A percentile compares a stretch with the other conserved stretches of the same genome.
These are phyloP conservation scores for Beta corolliflora DNA, from an alignment of 179 eudicot species.

Conservation along the genomic window DNA sequence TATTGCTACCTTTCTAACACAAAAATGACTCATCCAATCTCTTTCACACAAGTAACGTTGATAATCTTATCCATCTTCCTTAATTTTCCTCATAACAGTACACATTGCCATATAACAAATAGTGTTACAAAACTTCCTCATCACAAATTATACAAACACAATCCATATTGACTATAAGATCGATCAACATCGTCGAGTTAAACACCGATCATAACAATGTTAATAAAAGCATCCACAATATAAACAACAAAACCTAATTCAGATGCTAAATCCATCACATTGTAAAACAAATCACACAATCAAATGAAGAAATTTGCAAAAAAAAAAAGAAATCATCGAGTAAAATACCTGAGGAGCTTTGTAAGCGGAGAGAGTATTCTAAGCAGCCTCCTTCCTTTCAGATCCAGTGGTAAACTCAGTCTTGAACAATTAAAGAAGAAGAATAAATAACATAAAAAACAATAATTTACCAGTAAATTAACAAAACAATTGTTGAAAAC, in stretches of 20 bases:
- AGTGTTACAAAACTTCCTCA: not conserved
- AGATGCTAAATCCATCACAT: not conserved
- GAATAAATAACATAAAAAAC: too few species aligned
- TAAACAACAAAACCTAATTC: not conserved
- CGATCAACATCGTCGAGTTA: not conserved
- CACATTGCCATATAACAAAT: not conserved
- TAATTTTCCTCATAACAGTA: not conserved
- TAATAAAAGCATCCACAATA: not conserved
- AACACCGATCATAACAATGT: not conserved
- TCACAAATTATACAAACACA: not conserved
- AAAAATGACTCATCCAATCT: not conserved
- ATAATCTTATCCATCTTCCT: not conserved
- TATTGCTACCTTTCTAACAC: too few species aligned
- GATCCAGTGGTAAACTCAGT: constrained; percentile 63
- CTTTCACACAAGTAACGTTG: not conserved
- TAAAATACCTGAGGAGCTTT: constrained; percentile 54
- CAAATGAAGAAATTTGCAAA: not conserved
- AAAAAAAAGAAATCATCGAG: not conserved
- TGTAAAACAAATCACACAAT: not conserved
- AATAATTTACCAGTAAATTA: too few species aligned
- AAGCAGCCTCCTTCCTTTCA: constrained; percentile 60
- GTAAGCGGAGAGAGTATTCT: constrained; percentile 54
- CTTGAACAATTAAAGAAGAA: not conserved
- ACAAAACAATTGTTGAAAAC: too few species aligned
- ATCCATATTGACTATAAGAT: not conserved